Conservation (phyloP, 2,329 filamentous ascomycete genomes). For the Penicillium sp. region DNA sequence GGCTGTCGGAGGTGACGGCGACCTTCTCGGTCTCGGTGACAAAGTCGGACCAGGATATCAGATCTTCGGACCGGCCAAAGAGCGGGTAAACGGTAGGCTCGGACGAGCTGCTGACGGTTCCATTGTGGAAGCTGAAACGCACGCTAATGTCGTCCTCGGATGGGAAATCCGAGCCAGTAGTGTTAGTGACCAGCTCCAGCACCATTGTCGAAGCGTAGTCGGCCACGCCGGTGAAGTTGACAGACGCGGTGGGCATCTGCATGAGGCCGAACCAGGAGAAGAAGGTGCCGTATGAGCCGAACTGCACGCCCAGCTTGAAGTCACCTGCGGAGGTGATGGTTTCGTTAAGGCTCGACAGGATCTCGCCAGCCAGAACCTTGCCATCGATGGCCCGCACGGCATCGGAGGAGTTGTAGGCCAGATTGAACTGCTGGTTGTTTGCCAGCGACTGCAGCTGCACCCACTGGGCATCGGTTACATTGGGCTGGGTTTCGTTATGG, state of each 20-base stretch:
- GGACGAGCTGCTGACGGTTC: conserved; percentile 53
- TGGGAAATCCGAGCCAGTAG: conserved; percentile 46
- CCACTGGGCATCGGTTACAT: conserved; percentile 64
- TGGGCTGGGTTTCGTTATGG: conserved; percentile 58
- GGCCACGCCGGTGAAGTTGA: conserved; percentile 75
- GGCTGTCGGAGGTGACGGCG: conserved; percentile 64
- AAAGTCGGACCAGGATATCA: conserved; percentile 73
- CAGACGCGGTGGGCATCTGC: conserved; percentile 53
- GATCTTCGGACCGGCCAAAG: conserved; percentile 59
- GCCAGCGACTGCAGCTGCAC: conserved; percentile 73
- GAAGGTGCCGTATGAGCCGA: conserved; percentile 66
- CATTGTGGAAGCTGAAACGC: conserved; percentile 67
- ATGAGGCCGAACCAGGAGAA: conserved; percentile 65
- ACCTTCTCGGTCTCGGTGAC: conserved; percentile 65
- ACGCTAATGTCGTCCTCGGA: conserved; percentile 57
- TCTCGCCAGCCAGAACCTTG: conserved; percentile 68
- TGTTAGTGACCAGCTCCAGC: conserved; percentile 72
- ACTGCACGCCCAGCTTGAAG: conserved; percentile 57
- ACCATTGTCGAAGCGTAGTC: conserved; percentile 82
- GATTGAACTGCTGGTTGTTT: conserved; percentile 77
- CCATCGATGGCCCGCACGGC: conserved; percentile 57
- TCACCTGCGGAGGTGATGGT: conserved; percentile 43
- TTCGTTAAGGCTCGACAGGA: conserved; percentile 53
- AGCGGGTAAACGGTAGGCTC: conserved; percentile 61
- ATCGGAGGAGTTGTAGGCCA: conserved; percentile 72